These are phyloP conservation scores for Colletotrichum spaethianum DNA, from an alignment of 2,329 filamentous ascomycete genomes.

Conservation along the genomic window DNA sequence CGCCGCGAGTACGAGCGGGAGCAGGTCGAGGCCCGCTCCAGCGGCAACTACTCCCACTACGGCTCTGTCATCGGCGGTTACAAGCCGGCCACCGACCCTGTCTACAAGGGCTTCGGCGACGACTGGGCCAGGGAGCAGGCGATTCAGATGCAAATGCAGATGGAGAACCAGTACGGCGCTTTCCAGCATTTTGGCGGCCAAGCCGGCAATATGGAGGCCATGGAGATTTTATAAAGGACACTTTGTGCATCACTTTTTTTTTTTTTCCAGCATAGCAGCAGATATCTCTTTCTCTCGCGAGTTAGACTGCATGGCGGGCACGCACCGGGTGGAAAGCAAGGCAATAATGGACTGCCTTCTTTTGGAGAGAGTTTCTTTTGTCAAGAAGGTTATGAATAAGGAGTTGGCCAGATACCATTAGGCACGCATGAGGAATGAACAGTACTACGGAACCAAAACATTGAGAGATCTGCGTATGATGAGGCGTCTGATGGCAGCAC, in stretches of 20 bases:
- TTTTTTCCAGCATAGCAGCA: slow-evolving; percentile 31
- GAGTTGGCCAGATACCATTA: slow-evolving; percentile 30
- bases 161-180: slow-evolving; percentile 79
- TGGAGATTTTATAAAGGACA: slow-evolving; percentile 59
- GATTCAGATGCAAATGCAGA: slow-evolving; percentile 66
- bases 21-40: slow-evolving; percentile 51
- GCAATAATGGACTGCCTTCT: not conserved
- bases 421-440: slow-evolving; percentile 35
- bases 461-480: not conserved
- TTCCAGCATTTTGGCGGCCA: slow-evolving; percentile 63
- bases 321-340: not conserved
- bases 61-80: slow-evolving; percentile 54
- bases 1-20: slow-evolving; percentile 71
- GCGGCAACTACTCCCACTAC: slow-evolving; percentile 61
- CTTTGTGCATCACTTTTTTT: not conserved
- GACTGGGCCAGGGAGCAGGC: slow-evolving; percentile 54
- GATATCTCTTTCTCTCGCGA: slow-evolving; percentile 14
- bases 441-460: slow-evolving; percentile 3
- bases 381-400: slow-evolving; percentile 22
- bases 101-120: slow-evolving; percentile 67
- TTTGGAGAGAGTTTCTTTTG: slow-evolving; percentile 2
- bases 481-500: not conserved
- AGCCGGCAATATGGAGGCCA: slow-evolving; percentile 63
- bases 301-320: slow-evolving; percentile 23
- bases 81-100: slow-evolving; percentile 72